Base-by-base conservation (phyloP, 495 filamentous ascomycete species). In the Filosporella fistucella region DNA sequence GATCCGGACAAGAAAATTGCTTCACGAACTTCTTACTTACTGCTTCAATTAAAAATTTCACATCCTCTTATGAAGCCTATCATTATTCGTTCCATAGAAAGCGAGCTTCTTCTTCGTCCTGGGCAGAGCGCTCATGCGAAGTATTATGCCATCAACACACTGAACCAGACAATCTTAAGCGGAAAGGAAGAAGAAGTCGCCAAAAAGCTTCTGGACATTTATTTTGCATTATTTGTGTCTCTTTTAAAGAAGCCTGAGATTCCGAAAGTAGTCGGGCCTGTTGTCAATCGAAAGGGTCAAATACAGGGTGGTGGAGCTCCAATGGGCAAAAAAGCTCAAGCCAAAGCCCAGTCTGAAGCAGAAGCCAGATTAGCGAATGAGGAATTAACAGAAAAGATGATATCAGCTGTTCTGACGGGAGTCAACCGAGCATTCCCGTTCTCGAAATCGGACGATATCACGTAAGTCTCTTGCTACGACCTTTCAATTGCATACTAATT, bases 361-460 rank as follows among this genome's bases (percentile, higher is more conserved):
- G 69, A 79, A 47, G 70, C 67, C 12, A 81, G 81, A 21, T 64
- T 69, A 62, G 69, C 63, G 57, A 77, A 73, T 23, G 77, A 85
- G 30, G 87, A 95, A 51, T 72, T 84, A 39, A 82, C 80, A 11
- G 90, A 97, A 57, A 98, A 96, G 67, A 70, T 98, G 51, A 83
- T 91, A 13, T 91, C 91, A 5, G 87, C 86, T 41, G 78, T 97
- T 42, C 69, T 98, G 55, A 93, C 90, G 5, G 93, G 93, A 55
- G 88, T 97, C 47, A 97, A 97, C 61, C 86, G 93, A 48, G 91
- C 94, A 13, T 89, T 95, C 57, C 93, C 93, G 2, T 98, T 94
- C 66, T 84, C 90, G 3, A 82, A 84, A 54, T 78, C 85, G 2
- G 88, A 94, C 52, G 80, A 87, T 50, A 76, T 77, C 29, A 80